Percentiles rank a stretch among this genome's conserved stretches.
Evolutionary conservation across 2,329 filamentous ascomycete species (phyloP).

Genomic region (Xylariaceae sp.): DNA sequence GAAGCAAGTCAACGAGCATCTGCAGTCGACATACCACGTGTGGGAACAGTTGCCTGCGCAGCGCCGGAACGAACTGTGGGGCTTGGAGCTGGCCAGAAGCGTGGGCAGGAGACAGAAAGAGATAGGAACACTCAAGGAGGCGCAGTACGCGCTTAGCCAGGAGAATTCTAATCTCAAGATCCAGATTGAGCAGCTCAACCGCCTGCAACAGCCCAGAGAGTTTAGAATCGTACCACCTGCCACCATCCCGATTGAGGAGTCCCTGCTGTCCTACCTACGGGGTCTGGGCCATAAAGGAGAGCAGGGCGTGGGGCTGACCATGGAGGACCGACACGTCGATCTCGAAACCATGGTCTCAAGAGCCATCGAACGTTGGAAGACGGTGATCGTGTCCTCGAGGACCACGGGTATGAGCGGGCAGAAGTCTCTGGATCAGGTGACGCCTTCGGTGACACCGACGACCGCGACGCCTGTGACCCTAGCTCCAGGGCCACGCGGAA

Average conservation of each 20-base stretch:
- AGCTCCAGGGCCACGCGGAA: slow-evolving; percentile 14
- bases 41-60: slow-evolving; percentile 66
- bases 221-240: slow-evolving; percentile 52
- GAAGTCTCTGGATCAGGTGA: slow-evolving; percentile 42
- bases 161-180: slow-evolving; percentile 55
- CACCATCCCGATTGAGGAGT: slow-evolving; percentile 51
- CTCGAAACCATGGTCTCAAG: slow-evolving; percentile 49
- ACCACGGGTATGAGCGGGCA: slow-evolving; percentile 50
- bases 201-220: slow-evolving; percentile 58
- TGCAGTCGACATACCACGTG: slow-evolving; percentile 72
- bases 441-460: slow-evolving; percentile 22
- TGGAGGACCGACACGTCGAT: slow-evolving; percentile 53
- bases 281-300: slow-evolving; percentile 44
- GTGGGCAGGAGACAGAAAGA: slow-evolving; percentile 58
- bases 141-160: slow-evolving; percentile 52
- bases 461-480: slow-evolving; percentile 18
- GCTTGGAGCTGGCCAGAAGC: slow-evolving; percentile 58
- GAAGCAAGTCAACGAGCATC: slow-evolving; percentile 68
- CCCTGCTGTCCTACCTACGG: slow-evolving; percentile 45
- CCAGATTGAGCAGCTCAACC: slow-evolving; percentile 59
- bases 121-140: slow-evolving; percentile 48
- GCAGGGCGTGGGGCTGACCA: slow-evolving; percentile 43
- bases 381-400: slow-evolving; percentile 53
- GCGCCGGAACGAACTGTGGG: slow-evolving; percentile 59
- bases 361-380: slow-evolving; percentile 63